Evolutionary conservation across 1,284 basidiomycete species (phyloP), one percentile per base, ranked within the genome.

Genomic region (Heterobasidion parviporum): DNA sequence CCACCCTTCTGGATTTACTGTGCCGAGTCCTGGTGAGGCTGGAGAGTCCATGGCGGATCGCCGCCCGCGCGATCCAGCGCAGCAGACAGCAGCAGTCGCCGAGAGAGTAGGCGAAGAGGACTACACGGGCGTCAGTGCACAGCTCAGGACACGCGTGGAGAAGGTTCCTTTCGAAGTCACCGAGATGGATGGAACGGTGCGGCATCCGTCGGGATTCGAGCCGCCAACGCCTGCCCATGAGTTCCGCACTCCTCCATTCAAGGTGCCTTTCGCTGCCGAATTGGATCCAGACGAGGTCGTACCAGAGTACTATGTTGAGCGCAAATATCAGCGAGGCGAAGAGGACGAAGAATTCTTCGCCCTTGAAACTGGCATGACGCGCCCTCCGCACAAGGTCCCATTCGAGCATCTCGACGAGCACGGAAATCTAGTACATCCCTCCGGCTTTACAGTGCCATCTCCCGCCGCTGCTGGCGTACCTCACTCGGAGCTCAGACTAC

Each of bases 161-260:
- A 71, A 72, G 63, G 68, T 71, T 38, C 70, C 68, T 33, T 67
- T 68, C 43, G 70, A 72, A 61, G 63, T 70, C 48, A 53, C 59
- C 20, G 54, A 54, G 36, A 57, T 59, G 26, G 68, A 70, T 58
- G 70, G 70, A 52, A 61, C 61, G 1, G 63, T 70, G 26, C 56
- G 60, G 15, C 68, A 69, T 38, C 66, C 69, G 6, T 68, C 66
- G 53, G 69, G 69, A 14, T 71, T 70, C 55, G 62, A 63, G 53
- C 69, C 68, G 8, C 69, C 69, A 3, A 68, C 68, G 0, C 63
- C 68, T 14, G 67, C 65, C 50, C 65, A 67, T 6, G 62, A 65
- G n/a, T 70, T 70, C 62, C 66, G 26, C 44, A 18, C 18, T 32
- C 41, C 32, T 14, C 12, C 12, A 44, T 14, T 44, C 41, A 44